These are phyloP conservation scores for Metschnikowia koreensis DNA, from an alignment of 805 yeast genomes.

Conservation along the genomic window DNA sequence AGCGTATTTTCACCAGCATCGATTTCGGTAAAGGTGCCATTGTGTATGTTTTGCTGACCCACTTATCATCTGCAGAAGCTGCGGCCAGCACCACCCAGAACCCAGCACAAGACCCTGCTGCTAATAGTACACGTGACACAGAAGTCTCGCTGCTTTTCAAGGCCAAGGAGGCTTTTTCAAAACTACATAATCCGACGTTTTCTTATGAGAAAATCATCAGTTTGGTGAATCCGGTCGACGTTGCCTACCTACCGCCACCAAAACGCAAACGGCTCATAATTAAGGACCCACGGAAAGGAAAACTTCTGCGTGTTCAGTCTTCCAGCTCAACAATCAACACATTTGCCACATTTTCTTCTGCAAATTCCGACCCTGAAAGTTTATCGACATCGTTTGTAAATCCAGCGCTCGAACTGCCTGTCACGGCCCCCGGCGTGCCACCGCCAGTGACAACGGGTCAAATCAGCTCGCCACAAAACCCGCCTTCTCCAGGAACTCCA, in stretches of 20 bases:
- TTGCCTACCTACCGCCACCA: conserved; percentile 61
- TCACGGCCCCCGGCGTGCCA: not conserved
- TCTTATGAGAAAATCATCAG: conserved; percentile 57
- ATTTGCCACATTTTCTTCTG: conserved; percentile 29
- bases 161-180: conserved; percentile 25
- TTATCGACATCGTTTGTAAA: not conserved
- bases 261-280: conserved; percentile 65
- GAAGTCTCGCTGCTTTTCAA: conserved; percentile 12
- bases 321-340: conserved; percentile 35
- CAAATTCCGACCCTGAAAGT: conserved; percentile 27
- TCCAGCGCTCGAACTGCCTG: not conserved
- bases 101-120: not conserved
- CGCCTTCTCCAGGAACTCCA: not conserved
- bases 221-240: conserved; percentile 72
- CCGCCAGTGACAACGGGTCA: not conserved
- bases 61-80: conserved; percentile 25
- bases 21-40: conserved; percentile 87
- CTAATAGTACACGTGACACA: not conserved
- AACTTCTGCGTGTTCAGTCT: conserved; percentile 35
- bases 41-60: conserved; percentile 57
- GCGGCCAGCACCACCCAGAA: not conserved
- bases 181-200: conserved; percentile 29
- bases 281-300: conserved; percentile 45
- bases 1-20: conserved; percentile 68
- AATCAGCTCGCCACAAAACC: conserved; percentile 1